Conservation (phyloP, 1,284 basidiomycete species). For the Cystobasidiaceae sp. region DNA sequence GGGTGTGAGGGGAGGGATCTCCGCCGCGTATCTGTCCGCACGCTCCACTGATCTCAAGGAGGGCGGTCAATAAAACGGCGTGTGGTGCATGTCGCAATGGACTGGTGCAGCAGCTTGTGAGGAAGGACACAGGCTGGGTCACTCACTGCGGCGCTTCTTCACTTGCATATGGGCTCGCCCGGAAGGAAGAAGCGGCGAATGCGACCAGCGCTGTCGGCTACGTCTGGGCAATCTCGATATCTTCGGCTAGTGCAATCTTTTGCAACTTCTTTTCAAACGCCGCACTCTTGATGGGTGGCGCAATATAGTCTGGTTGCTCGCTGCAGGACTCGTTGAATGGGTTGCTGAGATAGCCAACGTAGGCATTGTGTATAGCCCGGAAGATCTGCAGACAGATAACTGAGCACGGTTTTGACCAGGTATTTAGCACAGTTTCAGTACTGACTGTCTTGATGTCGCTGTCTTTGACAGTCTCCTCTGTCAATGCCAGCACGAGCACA, state of each 20-base stretch:
- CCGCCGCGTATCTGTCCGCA: slow-evolving; percentile 29
- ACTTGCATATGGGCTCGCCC: not conserved
- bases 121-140: not conserved
- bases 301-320: slow-evolving; percentile 30
- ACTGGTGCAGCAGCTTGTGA: no score
- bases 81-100: not conserved
- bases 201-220: not conserved
- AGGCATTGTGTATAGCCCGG: slow-evolving; percentile 46
- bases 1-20: not conserved
- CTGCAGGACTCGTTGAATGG: slow-evolving; percentile 42
- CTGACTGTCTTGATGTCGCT: slow-evolving; percentile 45
- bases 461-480: slow-evolving; percentile 45
- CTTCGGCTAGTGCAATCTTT: slow-evolving; percentile 37
- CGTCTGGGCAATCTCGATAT: not conserved
- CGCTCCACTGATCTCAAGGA: slow-evolving; percentile 27
- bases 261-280: slow-evolving; percentile 20
- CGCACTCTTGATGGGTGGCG: slow-evolving; percentile 22
- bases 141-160: not conserved
- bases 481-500: slow-evolving; percentile 43
- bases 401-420: not conserved
- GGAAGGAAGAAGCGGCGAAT: not conserved
- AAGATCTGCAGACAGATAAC: slow-evolving; percentile 41
- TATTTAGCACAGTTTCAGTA: not conserved
- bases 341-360: slow-evolving; percentile 45
- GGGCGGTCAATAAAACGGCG: slow-evolving; percentile 22